Percentiles rank a stretch among this genome's conserved stretches.
These are phyloP conservation scores for Perkinsus chesapeaki DNA, from an alignment of 169 alveolate species.

Conservation along the genomic window DNA sequence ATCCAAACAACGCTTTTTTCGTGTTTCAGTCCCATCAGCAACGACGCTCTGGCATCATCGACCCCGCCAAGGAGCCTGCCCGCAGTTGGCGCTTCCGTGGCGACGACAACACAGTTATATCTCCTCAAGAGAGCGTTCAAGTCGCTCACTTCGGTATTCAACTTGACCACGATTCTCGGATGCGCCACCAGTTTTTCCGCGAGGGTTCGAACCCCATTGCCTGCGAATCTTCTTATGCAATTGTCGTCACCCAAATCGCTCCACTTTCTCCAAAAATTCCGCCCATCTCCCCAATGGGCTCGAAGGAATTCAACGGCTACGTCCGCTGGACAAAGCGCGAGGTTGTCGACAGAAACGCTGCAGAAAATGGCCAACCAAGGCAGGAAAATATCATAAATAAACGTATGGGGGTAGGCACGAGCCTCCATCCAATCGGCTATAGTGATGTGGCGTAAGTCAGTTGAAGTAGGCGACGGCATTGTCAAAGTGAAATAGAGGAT, in stretches of 20 bases:
- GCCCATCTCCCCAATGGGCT: neutral
- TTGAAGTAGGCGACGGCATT: neutral
- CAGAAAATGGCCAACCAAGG: neutral
- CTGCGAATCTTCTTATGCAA: neutral
- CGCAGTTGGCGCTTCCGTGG: neutral
- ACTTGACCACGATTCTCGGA: neutral
- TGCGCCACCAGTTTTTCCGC: neutral
- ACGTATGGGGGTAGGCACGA: neutral
- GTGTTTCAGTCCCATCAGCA: neutral
- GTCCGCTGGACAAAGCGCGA: neutral
- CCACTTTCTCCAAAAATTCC: neutral
- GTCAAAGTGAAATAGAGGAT: neutral
- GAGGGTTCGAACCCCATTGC: neutral
- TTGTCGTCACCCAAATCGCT: neutral
- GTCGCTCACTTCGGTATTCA: neutral
- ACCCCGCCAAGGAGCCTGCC: neutral
- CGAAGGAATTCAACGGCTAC: neutral
- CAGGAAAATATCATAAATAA: neutral
- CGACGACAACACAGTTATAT: neutral
- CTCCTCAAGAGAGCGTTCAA: neutral
- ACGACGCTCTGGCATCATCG: neutral
- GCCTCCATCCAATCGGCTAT: neutral
- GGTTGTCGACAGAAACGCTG: neutral
- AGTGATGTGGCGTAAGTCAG: neutral
- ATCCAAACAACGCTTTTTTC: neutral